A percentile compares a stretch with the other conserved stretches of the same genome.
These are phyloP conservation scores for Phylloporus rhodoxanthus DNA, from an alignment of 768 basidiomycete species.

Conservation along the genomic window DNA sequence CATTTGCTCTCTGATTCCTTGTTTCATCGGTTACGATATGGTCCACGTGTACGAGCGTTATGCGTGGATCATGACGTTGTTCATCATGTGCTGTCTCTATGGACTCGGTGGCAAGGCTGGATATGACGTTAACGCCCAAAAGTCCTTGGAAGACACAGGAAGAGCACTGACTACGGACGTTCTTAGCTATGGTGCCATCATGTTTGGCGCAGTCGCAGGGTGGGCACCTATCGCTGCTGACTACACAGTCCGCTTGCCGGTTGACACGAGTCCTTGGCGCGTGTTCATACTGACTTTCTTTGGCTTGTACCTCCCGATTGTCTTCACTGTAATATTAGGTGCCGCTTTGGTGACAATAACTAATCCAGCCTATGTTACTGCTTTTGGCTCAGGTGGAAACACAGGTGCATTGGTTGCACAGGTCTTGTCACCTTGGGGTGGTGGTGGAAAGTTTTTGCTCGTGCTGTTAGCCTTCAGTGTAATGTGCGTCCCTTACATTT, in stretches of 20 bases:
- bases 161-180: conserved; percentile 41
- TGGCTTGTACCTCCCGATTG: conserved; percentile 44
- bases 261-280: conserved; percentile 35
- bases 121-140: conserved; percentile 41
- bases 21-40: conserved; percentile 43
- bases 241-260: conserved; percentile 48
- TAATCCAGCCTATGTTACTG: conserved; percentile 34
- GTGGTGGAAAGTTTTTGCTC: conserved; percentile 37
- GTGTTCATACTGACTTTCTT: conserved; percentile 48
- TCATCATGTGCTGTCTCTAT: conserved; percentile 47
- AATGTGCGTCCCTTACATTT: conserved; percentile 27
- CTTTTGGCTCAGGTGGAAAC: conserved; percentile 34
- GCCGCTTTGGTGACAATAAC: conserved; percentile 41
- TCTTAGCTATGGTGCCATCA: conserved; percentile 47
- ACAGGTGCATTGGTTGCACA: conserved; percentile 31
- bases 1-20: conserved; percentile 38
- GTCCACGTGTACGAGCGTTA: conserved; percentile 50
- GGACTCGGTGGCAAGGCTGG: conserved; percentile 45
- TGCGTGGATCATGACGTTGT: conserved; percentile 44
- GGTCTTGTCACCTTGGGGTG: conserved; percentile 41
- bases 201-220: conserved; percentile 45
- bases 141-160: conserved; percentile 39
- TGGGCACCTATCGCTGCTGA: conserved; percentile 52
- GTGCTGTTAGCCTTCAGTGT: conserved; percentile 40
- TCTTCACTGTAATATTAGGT: conserved; percentile 34